Percentiles rank a stretch among this genome's conserved stretches.
Conservation (phyloP, 192 early-diverging fungal genomes). For the Pecoramyces ruminantium region DNA sequence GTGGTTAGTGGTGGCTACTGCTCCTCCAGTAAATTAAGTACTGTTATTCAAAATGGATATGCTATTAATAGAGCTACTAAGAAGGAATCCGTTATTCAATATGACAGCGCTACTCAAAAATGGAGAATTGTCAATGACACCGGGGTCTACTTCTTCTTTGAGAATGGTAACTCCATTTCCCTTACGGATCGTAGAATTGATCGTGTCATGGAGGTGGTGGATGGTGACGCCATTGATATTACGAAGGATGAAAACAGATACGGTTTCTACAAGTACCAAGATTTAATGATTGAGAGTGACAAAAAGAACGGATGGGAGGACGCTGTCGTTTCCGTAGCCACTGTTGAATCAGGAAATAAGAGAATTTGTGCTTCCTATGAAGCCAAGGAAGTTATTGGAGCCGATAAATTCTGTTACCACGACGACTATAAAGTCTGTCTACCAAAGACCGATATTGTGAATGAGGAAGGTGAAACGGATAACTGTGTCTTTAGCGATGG, state of each 20-base stretch:
- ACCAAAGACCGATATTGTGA: not conserved
- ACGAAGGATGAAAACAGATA: not conserved
- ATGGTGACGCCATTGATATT: not conserved
- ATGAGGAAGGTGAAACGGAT: not conserved
- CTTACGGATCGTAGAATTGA: not conserved
- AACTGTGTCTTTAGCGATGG: not conserved
- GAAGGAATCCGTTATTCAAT: not conserved
- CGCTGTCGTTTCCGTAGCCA: not conserved
- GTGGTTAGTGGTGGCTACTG: too few relatives aligned
- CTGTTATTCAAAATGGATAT: not conserved
- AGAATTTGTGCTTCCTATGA: not conserved
- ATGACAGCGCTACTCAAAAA: not conserved
- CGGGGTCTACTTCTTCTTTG: not conserved
- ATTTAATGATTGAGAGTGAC: not conserved
- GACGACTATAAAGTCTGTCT: not conserved
- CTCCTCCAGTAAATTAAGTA: not conserved
- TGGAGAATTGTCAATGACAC: not conserved
- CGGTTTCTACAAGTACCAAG: not conserved
- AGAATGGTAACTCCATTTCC: not conserved
- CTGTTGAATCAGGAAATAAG: not conserved
- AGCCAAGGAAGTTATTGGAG: not conserved
- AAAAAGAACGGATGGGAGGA: not conserved
- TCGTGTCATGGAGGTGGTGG: not conserved
- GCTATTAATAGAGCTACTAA: not conserved
- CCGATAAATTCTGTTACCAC: not conserved